Evolutionary conservation across 176 grass and related monocot species (phyloP), one percentile per base, ranked within the genome.

Genomic region (Zoysia pacifica): DNA sequence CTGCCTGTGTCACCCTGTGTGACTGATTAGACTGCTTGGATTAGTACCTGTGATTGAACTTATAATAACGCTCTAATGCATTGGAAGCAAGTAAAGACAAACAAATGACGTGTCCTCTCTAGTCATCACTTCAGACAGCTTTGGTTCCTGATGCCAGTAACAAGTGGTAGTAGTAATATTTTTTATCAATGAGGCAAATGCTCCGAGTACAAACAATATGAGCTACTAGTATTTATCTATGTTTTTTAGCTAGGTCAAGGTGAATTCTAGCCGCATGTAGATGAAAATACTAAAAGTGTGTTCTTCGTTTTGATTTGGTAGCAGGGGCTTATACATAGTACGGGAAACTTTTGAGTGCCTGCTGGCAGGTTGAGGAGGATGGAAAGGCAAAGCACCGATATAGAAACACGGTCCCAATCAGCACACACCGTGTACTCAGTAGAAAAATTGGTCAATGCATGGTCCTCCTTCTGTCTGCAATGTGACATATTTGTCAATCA

Each of bases 11-110:
- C 28, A 28, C 28, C 44, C 44, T 45, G 53, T 55, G 53, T 5
- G 5, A 28, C 28, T 28, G 28, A 28, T 28, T 28, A 6, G 53
- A 20, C 18, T 58, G 36, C 13, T 60, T 67, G 69, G 83, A 40
- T 85, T 73, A 63, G 35, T 53, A 70, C 61, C 53, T 45, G 70
- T 75, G 81, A 80, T 54, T 75, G 35, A 48, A 14, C n/a, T 41
- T 65, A 60, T 52, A 74, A 76, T 63, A 42, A 18, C 42, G 14
- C 37, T 41, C 11, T 61, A 76, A 75, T 83, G 79, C 78, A 68
- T 61, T 70, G 82, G 74, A 88, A 86, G 77, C 74, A 79, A 58
- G 70, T 79, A 71, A 71, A 79, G 86, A 88, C 86, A 80, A 83
- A 48, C 74, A 82, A 63, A 86, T 82, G 82, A 61, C 1, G 74